These are phyloP conservation scores for Dactylellina cionopaga DNA, from an alignment of 2,329 filamentous ascomycete species.

Conservation along the genomic window DNA sequence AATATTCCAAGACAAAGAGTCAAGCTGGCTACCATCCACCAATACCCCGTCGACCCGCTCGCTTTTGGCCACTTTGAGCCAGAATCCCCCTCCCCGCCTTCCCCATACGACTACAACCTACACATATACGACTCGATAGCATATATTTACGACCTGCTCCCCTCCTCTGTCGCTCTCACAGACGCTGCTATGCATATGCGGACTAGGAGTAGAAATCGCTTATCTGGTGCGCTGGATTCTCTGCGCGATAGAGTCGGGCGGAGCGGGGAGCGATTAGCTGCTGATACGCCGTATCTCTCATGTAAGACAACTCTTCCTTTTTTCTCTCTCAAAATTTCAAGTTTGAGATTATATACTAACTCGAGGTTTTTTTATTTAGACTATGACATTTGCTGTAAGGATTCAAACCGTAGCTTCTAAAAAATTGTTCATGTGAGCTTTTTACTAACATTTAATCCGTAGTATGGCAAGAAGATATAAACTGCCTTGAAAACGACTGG, in stretches of 20 bases:
- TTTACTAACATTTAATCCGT: slow-evolving; percentile 29
- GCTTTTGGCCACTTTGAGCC: slow-evolving; percentile 44
- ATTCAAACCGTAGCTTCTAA: too few species aligned
- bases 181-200: slow-evolving; percentile 40
- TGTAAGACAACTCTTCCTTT: slow-evolving; percentile 67
- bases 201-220: slow-evolving; percentile 33
- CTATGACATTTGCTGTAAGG: slow-evolving; percentile 71
- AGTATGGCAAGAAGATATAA: slow-evolving; percentile 91
- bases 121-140: slow-evolving; percentile 39
- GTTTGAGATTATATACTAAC: not conserved
- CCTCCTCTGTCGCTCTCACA: slow-evolving; percentile 17
- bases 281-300: slow-evolving; percentile 75
- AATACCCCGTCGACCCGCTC: slow-evolving; percentile 33
- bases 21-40: slow-evolving; percentile 45
- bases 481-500: slow-evolving; percentile 91
- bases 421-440: slow-evolving; percentile 55
- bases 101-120: slow-evolving; percentile 3
- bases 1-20: slow-evolving; percentile 11
- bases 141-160: slow-evolving; percentile 42
- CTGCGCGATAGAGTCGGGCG: slow-evolving; percentile 39
- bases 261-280: slow-evolving; percentile 57
- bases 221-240: slow-evolving; percentile 34
- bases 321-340: not conserved
- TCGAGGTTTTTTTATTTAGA: slow-evolving; percentile 62
- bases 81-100: not conserved